Evolutionary conservation across 345 rosid genomes (phyloP).

Genomic region (Brassica rapa): DNA sequence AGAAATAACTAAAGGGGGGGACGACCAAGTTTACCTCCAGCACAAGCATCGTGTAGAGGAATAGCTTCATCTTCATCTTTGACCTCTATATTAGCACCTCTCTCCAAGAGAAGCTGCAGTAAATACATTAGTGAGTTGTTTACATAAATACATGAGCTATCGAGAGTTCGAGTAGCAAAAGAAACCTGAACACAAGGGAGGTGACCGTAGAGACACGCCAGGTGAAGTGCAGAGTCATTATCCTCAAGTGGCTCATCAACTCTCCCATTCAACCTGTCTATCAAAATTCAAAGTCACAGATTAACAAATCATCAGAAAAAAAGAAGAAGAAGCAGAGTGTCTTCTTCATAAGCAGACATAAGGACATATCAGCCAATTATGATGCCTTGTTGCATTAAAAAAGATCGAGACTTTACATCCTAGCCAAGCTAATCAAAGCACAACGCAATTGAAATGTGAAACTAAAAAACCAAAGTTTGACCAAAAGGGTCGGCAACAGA

Average conservation of each 20-base stretch:
- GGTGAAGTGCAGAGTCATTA: constrained; percentile 91
- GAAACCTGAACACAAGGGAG: constrained; percentile 81
- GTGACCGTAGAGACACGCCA: constrained; percentile 83
- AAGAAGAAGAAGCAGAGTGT: neutral
- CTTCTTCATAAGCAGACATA: neutral
- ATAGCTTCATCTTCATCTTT: constrained; percentile 93
- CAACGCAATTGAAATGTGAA: neutral
- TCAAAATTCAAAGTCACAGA: neutral
- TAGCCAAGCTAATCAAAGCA: neutral
- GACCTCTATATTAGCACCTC: constrained; percentile 84
- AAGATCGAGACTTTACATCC: neutral
- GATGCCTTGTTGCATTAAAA: neutral
- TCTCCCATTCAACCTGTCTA: constrained; percentile 74
- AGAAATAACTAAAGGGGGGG: neutral
- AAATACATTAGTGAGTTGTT: neutral
- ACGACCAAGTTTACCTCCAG: constrained; percentile 58
- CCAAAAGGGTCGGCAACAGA: neutral
- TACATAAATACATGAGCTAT: neutral
- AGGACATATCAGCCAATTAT: neutral
- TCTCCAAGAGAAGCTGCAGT: constrained; percentile 72
- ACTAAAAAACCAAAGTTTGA: neutral
- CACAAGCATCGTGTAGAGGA: constrained; percentile 95
- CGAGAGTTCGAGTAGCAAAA: neutral
- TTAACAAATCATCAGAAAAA: neutral
- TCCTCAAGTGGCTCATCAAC: constrained; percentile 85